phyloP scores from a whole-genome alignment of 768 basidiomycete species.

The Termitomyces sp. region DNA sequence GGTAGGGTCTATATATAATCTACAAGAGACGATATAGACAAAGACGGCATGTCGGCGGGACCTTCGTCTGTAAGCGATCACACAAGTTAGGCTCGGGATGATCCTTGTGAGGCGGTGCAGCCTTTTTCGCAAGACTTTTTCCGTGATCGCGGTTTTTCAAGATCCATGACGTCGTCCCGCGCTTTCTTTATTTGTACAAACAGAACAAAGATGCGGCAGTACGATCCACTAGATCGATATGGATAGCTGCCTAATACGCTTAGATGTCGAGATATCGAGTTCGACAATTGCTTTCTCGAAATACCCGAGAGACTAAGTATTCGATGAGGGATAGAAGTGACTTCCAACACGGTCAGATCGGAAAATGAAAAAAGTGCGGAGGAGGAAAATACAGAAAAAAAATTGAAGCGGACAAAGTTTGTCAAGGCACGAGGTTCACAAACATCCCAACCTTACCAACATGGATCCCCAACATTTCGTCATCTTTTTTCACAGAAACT shows the following conservation, averaged over 20 bases:
- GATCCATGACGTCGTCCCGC: slow-evolving; percentile 2
- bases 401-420: not conserved
- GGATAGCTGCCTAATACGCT: not conserved
- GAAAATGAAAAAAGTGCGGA: not conserved
- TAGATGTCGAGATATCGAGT: not conserved
- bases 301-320: not conserved
- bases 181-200: not conserved
- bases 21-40: not conserved
- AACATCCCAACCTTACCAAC: not conserved
- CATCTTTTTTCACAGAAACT: not conserved
- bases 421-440: slow-evolving; percentile 1
- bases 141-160: not conserved
- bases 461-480: not conserved
- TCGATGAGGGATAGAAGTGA: not conserved
- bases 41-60: not conserved
- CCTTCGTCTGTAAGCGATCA: not conserved
- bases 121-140: not conserved
- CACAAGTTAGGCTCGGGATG: not conserved
- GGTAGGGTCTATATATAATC: not conserved
- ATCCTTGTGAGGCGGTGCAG: not conserved
- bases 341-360: not conserved
- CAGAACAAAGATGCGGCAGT: not conserved
- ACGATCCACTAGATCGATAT: not conserved
- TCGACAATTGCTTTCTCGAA: not conserved
- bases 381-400: not conserved